phyloP scores from a whole-genome alignment of 805 yeast genomes.

The Saturnispora sekii region DNA sequence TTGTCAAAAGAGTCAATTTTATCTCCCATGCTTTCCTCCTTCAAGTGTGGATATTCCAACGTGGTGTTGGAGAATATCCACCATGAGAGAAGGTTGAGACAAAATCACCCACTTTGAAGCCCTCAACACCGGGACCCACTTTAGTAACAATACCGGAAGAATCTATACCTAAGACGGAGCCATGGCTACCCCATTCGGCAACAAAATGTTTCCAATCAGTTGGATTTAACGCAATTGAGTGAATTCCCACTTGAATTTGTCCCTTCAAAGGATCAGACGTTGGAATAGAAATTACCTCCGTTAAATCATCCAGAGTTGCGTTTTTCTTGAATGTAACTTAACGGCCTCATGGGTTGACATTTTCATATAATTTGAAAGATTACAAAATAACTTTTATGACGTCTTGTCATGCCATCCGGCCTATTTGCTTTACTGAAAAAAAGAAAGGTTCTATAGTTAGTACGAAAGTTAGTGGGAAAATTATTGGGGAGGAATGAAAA shows the following conservation, averaged over 20 bases:
- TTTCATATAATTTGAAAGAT: no score
- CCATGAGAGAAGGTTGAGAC: constrained; percentile 53
- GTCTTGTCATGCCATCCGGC: no score
- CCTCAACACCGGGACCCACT: constrained; percentile 37
- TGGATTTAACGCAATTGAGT: constrained; percentile 55
- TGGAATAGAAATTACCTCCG: constrained; percentile 22
- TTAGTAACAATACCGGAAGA: constrained; percentile 46
- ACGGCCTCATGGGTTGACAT: constrained; percentile 30
- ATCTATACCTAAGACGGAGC: constrained; percentile 50
- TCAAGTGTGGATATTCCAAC: constrained; percentile 23
- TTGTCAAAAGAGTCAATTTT: constrained; percentile 45
- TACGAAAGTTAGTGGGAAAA: no score
- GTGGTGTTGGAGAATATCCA: constrained; percentile 29
- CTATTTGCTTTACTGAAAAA: no score
- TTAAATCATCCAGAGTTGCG: constrained; percentile 13
- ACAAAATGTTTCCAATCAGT: constrained; percentile 60
- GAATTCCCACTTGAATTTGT: constrained; percentile 39
- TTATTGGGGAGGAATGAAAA: no score
- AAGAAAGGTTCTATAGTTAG: no score
- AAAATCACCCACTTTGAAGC: constrained; percentile 41
- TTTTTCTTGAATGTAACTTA: constrained; percentile 29
- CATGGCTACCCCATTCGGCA: constrained; percentile 32
- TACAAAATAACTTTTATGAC: no score
- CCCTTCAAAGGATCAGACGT: constrained; percentile 28
- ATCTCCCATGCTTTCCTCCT: constrained; percentile 21